Conservation (phyloP, 192 early-diverging fungal genomes). For the Diversispora epigaea region DNA sequence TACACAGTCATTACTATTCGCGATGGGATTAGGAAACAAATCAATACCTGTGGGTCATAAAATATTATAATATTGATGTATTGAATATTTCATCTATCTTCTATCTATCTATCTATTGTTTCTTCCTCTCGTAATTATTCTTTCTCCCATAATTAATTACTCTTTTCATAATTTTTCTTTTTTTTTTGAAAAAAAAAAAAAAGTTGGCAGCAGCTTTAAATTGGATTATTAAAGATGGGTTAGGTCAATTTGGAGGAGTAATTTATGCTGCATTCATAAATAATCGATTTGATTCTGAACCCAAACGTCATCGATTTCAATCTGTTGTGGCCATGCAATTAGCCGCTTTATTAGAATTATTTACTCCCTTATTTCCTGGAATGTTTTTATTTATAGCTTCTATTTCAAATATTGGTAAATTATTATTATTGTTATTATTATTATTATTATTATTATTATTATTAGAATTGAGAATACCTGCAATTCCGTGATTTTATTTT, state of each 20-base stretch:
- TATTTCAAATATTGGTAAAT: conserved; percentile 74
- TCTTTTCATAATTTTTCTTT: not conserved
- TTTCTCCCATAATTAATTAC: not conserved
- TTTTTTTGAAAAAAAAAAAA: conserved; percentile 6
- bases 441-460: not conserved
- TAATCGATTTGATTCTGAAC: conserved; percentile 78
- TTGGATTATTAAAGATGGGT: conserved; percentile 91
- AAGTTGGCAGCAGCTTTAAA: conserved; percentile 77
- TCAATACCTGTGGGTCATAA: conserved; percentile 51
- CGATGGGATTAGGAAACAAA: conserved; percentile 76
- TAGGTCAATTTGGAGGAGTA: conserved; percentile 83
- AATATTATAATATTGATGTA: not conserved
- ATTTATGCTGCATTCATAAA: conserved; percentile 74
- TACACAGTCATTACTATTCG: conserved; percentile 82
- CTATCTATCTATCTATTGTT: not conserved
- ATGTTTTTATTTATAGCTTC: conserved; percentile 74
- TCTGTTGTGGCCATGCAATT: conserved; percentile 68
- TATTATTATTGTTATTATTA: not conserved
- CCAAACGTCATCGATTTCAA: conserved; percentile 80
- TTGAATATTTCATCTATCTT: not conserved
- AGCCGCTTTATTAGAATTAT: conserved; percentile 73
- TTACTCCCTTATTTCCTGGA: conserved; percentile 77
- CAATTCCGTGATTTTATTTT: conserved; percentile 91
- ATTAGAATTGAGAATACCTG: conserved; percentile 48
- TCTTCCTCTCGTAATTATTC: not conserved